A percentile compares a stretch with the other conserved stretches of the same genome.
These are phyloP conservation scores for Hymenoscyphus salicellus DNA, from an alignment of 2,329 filamentous ascomycete species.

Conservation along the genomic window DNA sequence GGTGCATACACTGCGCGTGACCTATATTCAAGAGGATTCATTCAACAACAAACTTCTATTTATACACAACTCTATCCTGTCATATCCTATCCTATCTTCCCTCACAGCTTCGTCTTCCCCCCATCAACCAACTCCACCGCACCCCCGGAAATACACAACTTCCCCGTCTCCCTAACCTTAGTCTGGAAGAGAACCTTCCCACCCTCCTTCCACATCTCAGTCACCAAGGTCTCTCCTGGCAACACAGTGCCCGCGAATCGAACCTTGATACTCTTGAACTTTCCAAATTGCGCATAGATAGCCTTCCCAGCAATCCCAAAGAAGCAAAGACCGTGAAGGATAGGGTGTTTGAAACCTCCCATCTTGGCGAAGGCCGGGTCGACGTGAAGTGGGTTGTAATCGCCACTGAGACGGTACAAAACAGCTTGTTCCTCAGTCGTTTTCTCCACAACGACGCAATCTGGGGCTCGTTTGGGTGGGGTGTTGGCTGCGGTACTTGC, in stretches of 20 bases:
- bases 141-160: slow-evolving; percentile 77
- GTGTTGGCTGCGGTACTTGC: slow-evolving; percentile 76
- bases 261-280: slow-evolving; percentile 88
- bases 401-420: slow-evolving; percentile 87
- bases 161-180: slow-evolving; percentile 89
- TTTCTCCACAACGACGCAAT: slow-evolving; percentile 78
- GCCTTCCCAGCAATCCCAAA: slow-evolving; percentile 92
- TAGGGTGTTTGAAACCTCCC: slow-evolving; percentile 90
- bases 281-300: slow-evolving; percentile 77
- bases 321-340: slow-evolving; percentile 94
- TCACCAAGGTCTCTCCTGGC: slow-evolving; percentile 84
- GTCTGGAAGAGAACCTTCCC: slow-evolving; percentile 78
- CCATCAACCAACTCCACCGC: slow-evolving; percentile 62
- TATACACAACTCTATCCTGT: neutral
- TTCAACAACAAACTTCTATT: neutral
- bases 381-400: slow-evolving; percentile 94
- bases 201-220: slow-evolving; percentile 92
- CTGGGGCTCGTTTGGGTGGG: slow-evolving; percentile 72
- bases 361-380: slow-evolving; percentile 93
- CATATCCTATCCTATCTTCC: neutral
- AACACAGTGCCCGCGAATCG: slow-evolving; percentile 82
- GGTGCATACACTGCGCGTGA: no score
- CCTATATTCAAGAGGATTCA: no score
- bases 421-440: slow-evolving; percentile 90
- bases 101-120: slow-evolving; percentile 23